Evolutionary conservation across 768 basidiomycete species (phyloP).

Genomic region (Collybia sp.): DNA sequence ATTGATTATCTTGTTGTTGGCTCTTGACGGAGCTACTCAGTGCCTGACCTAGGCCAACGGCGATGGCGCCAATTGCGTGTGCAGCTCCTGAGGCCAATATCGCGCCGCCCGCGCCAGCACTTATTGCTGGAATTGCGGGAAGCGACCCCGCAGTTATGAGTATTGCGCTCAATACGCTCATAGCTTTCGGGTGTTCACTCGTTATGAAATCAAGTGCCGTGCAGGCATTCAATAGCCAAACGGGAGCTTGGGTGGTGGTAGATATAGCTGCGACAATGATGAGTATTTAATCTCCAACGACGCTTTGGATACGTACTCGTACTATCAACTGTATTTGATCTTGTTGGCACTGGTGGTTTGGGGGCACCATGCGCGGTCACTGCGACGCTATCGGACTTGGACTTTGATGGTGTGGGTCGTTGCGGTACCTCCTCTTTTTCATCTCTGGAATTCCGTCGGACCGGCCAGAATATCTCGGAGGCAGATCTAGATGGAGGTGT

Average conservation of each 20-base stretch:
- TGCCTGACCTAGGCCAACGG: conserved; percentile 63
- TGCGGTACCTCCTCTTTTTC: conserved; percentile 15
- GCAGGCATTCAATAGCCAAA: conserved; percentile 76
- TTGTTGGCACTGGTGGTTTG: conserved; percentile 8
- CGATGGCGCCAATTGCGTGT: conserved; percentile 77
- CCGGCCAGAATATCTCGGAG: conserved; percentile 18
- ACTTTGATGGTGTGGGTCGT: conserved; percentile 23
- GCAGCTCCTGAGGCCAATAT: conserved; percentile 69
- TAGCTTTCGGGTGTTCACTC: conserved; percentile 68
- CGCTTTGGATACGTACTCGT: conserved; percentile 9
- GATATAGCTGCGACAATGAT: conserved; percentile 19
- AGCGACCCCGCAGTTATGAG: conserved; percentile 76
- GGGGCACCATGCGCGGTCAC: conserved; percentile 3
- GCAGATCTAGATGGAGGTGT: conserved; percentile 9
- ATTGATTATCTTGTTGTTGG: conserved; percentile 18
- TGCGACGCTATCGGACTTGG: conserved; percentile 17
- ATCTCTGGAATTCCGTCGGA: conserved; percentile 14
- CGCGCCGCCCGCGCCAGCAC: conserved; percentile 66
- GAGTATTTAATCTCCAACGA: too few species aligned
- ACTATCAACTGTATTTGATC: conserved; percentile 11
- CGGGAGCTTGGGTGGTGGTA: conserved; percentile 57
- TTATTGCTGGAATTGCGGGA: conserved; percentile 66
- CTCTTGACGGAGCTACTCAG: conserved; percentile 30
- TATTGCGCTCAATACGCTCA: conserved; percentile 72
- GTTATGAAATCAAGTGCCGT: conserved; percentile 71